A percentile compares a stretch with the other conserved stretches of the same genome.
These are phyloP conservation scores for Nephromyces sp. DNA, from an alignment of 169 alveolate species.

Conservation along the genomic window DNA sequence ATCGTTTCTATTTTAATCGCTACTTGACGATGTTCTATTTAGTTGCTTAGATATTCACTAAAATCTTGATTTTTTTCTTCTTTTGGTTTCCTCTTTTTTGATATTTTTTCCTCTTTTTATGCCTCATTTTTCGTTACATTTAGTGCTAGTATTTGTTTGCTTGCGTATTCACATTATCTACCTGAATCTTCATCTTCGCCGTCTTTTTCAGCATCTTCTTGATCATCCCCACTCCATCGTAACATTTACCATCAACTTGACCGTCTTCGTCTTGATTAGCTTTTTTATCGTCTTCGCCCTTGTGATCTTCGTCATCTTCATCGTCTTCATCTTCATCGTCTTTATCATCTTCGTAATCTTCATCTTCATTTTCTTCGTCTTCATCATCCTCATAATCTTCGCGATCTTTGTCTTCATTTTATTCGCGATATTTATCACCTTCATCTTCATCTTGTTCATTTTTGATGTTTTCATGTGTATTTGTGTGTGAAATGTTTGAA, in stretches of 20 bases:
- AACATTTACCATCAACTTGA: not conserved
- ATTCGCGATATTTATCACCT: not conserved
- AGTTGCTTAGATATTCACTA: not conserved
- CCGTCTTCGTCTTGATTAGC: not conserved
- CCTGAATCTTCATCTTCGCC: not conserved
- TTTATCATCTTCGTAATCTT: too few species aligned
- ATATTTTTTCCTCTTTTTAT: not conserved
- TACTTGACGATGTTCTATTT: not conserved
- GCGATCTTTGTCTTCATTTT: too few species aligned
- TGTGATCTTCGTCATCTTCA: too few species aligned
- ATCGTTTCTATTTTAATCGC: not conserved
- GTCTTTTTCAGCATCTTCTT: not conserved
- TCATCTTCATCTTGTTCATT: not conserved
- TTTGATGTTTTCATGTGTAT: not conserved
- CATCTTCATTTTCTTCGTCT: too few species aligned
- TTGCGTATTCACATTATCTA: not conserved
- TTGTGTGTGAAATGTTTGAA: too few species aligned
- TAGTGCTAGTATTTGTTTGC: not conserved
- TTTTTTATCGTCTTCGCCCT: not conserved
- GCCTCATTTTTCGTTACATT: not conserved
- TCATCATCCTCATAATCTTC: too few species aligned
- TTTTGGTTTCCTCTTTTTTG: not conserved
- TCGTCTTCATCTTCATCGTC: too few species aligned
- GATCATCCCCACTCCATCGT: not conserved
- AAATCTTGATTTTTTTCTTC: not conserved